phyloP scores from a whole-genome alignment of 192 early-diverging fungal genomes.

The Diversispora eburnea region DNA sequence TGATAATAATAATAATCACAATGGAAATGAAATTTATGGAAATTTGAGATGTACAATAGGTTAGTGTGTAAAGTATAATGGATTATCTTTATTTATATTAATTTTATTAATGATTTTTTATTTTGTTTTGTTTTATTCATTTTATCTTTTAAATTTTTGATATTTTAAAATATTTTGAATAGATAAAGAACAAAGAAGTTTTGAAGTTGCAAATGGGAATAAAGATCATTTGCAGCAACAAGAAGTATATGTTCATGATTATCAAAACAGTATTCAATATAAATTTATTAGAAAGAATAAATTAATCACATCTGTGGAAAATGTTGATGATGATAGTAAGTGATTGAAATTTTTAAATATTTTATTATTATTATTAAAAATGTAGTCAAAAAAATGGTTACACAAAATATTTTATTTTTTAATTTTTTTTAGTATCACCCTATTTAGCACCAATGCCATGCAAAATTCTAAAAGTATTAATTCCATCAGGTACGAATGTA shows the following conservation, averaged over 20 bases:
- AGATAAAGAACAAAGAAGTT: conserved; percentile 48
- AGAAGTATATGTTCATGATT: conserved; percentile 51
- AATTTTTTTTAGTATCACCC: conserved; percentile 39
- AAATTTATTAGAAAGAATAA: conserved; percentile 43
- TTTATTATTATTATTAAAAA: no score
- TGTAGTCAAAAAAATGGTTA: background rate
- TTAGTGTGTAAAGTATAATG: no score
- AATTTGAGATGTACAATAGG: background rate
- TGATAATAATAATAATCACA: background rate
- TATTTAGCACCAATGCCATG: conserved; percentile 60
- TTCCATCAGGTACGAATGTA: conserved; percentile 67
- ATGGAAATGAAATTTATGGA: background rate
- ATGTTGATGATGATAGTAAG: conserved; percentile 43
- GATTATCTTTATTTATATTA: no score
- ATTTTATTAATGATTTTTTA: background rate
- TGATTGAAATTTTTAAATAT: background rate
- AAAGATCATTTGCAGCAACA: conserved; percentile 30
- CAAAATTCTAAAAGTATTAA: conserved; percentile 77
- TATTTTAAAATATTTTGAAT: background rate
- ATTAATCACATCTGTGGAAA: conserved; percentile 38
- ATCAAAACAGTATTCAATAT: conserved; percentile 43
- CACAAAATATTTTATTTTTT: no score
- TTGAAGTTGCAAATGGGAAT: conserved; percentile 46
- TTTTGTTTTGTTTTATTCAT: background rate
- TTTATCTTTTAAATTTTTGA: no score